Evolutionary conservation across 345 rosid species (phyloP), one percentile per base, ranked within the genome.

Genomic region (Citrus inodora): DNA sequence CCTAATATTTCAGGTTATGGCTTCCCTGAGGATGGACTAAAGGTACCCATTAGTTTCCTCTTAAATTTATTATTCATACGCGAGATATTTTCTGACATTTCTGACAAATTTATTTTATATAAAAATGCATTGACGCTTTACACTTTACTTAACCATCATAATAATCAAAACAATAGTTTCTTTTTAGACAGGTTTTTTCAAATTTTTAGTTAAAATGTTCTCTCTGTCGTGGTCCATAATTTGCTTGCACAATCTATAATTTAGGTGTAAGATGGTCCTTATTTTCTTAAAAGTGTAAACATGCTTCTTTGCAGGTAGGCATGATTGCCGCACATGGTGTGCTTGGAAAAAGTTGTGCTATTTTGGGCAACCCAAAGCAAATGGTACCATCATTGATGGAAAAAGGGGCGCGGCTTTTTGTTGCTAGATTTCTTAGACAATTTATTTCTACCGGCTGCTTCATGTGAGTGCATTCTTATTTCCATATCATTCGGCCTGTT

Each of bases 21-120:
- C 78, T 95, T 93, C 85, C 99, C 93, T 82, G 98, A 95, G 85
- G 98, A 95, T 66, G 97, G 97, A 77, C 82, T 95, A 46, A 95
- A 92, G 97, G 98, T 82, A 89, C 79, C 7, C 14, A 68, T 69
- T 58, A 24, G 42, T 58, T 46, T 22, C 73, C 65, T 46, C 40
- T 51, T 32, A 65, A 64, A 17, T 63, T 40, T 17, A 3, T 40
- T 75, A 19, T 59, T 42, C n/a, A 3, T 37, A 56, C 7, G 22
- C 22, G 58, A 17, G 7, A 25, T 64, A 53, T 76, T 4, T 70
- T 60, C 58, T 70, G 42, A 48, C 27, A 13, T 59, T 37, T 19
- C 6, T 33, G 17, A 16, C 21, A 13, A 53, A 6, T 55, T 17
- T 53, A 16, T 16, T 7, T 4, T 7, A 24, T 40, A 55, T 3